A percentile compares a stretch with the other conserved stretches of the same genome.
These are phyloP conservation scores for Alternaria sp. DNA, from an alignment of 2,329 filamentous ascomycete species.

Conservation along the genomic window DNA sequence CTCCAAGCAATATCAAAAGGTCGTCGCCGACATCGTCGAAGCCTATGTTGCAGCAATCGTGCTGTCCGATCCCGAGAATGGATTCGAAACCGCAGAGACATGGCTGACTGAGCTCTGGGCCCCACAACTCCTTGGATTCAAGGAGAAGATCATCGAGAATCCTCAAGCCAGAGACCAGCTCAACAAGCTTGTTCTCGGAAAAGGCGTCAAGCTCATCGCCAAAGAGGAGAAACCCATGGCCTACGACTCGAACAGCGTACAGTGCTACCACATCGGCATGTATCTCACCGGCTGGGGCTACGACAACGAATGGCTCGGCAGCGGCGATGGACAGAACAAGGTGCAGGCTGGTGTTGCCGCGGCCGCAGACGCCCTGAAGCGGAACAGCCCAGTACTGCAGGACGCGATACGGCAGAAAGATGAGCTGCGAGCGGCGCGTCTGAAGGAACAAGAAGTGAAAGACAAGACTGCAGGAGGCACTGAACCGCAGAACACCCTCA, in stretches of 20 bases:
- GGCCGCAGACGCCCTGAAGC: slow-evolving; percentile 67
- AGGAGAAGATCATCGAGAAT: slow-evolving; percentile 45
- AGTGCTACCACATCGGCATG: slow-evolving; percentile 67
- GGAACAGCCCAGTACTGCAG: slow-evolving; percentile 23
- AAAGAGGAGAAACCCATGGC: slow-evolving; percentile 60
- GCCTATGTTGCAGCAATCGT: slow-evolving; percentile 85
- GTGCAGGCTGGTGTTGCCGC: slow-evolving; percentile 72
- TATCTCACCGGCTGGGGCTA: slow-evolving; percentile 74
- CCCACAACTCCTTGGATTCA: slow-evolving; percentile 34
- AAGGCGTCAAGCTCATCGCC: slow-evolving; percentile 48
- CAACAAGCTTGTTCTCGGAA: slow-evolving; percentile 42
- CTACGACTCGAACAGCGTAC: slow-evolving; percentile 58
- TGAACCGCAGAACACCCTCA: slow-evolving; percentile 1
- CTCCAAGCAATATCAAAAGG: slow-evolving; percentile 62
- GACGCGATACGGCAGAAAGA: slow-evolving; percentile 29
- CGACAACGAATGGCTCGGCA: slow-evolving; percentile 65
- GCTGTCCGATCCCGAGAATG: slow-evolving; percentile 68
- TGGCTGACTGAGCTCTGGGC: slow-evolving; percentile 83
- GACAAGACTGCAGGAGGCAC: slow-evolving; percentile 12
- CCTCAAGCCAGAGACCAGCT: slow-evolving; percentile 49
- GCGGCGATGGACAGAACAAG: slow-evolving; percentile 69
- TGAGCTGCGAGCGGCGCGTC: slow-evolving; percentile 22
- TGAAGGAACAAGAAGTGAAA: slow-evolving; percentile 20
- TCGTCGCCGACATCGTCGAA: slow-evolving; percentile 87
- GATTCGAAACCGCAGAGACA: slow-evolving; percentile 64